Base-by-base conservation (phyloP, 1,284 basidiomycete genomes). In the Cutaneotrichosporon curvatum region DNA sequence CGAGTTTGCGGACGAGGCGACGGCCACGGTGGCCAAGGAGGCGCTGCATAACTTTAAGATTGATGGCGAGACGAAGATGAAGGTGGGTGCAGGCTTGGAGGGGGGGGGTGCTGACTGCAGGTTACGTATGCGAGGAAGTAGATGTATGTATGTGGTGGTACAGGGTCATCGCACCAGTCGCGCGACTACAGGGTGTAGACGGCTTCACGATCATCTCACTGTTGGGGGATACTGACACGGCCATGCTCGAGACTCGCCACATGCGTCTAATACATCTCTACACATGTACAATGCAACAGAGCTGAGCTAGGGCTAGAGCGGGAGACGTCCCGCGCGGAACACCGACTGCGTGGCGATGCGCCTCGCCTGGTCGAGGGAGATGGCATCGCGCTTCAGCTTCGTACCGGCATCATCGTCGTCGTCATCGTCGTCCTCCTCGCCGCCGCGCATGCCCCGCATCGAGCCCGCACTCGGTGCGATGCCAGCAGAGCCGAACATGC, bases 11-110 rank as follows among this genome's bases (percentile, higher is more conserved):
- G 90, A 95, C 81, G 91, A 95, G 69, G 79, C 76, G 35, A 85
- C 84, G 55, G 85, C 90, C n/a, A 83, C 81, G 14, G 81, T 85
- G 32, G 91, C 91, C 25, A 92, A 92, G 71, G 90, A 95, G 59
- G 89, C 87, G 20, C 72, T 95, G 63, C 90, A 96, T 79, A 94
- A 95, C 69, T 91, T 90, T 80, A 91, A 90, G 73, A 76, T 92
- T 72, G 90, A 92, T 28, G 36, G 52, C 14, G 40, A 50, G 43
- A 37, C 45, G 20, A 43, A 54, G 45, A 40, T 54, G 52, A 30
- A 50, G 48, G 40, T 47, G 34, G n/a, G n/a, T n/a, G n/a, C n/a
- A n/a, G n/a, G n/a, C n/a, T n/a, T n/a, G n/a, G 20, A 45, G 22
- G 40, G 15, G 19, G 45, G 21, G 3, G 31, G 39, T 33, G 40